Conservation (phyloP, 495 filamentous ascomycete genomes). For the Penicillium alfredii region DNA sequence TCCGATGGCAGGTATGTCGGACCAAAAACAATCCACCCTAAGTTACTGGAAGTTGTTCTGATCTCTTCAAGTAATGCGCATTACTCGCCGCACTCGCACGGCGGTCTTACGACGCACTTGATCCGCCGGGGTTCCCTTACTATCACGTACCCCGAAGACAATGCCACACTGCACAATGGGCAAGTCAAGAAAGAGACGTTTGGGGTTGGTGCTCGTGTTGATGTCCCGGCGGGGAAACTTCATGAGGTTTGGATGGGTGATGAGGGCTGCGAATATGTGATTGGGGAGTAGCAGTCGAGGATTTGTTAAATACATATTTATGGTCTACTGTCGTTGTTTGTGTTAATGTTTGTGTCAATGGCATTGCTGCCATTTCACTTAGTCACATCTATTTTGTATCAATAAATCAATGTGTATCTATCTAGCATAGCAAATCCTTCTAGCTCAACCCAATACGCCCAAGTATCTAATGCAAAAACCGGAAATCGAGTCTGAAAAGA, state of each 20-base stretch:
- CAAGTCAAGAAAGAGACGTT: constrained; percentile 58
- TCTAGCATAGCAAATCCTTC: not conserved
- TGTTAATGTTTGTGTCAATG: too few relatives aligned
- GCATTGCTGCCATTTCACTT: not conserved
- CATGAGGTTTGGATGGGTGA: constrained; percentile 84
- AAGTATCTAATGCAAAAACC: constrained; percentile 43
- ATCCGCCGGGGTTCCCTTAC: constrained; percentile 67
- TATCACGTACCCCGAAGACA: constrained; percentile 66
- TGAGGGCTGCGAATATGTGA: constrained; percentile 78
- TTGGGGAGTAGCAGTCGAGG: constrained; percentile 56
- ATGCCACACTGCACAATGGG: constrained; percentile 30
- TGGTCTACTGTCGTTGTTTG: not conserved
- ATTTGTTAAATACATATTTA: not conserved
- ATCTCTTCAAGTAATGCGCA: constrained; percentile 53
- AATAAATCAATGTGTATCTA: not conserved
- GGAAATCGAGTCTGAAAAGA: constrained; percentile 43
- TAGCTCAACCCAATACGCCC: not conserved
- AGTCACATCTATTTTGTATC: not conserved
- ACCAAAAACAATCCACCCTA: too few relatives aligned
- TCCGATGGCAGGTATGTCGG: constrained; percentile 67
- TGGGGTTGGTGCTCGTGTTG: constrained; percentile 61
- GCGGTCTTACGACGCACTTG: constrained; percentile 66
- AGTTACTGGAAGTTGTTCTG: not conserved
- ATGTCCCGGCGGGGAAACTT: constrained; percentile 62
- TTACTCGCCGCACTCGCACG: constrained; percentile 70